Conservation (phyloP, 192 early-diverging fungal species). For the Coemansia sp. region DNA sequence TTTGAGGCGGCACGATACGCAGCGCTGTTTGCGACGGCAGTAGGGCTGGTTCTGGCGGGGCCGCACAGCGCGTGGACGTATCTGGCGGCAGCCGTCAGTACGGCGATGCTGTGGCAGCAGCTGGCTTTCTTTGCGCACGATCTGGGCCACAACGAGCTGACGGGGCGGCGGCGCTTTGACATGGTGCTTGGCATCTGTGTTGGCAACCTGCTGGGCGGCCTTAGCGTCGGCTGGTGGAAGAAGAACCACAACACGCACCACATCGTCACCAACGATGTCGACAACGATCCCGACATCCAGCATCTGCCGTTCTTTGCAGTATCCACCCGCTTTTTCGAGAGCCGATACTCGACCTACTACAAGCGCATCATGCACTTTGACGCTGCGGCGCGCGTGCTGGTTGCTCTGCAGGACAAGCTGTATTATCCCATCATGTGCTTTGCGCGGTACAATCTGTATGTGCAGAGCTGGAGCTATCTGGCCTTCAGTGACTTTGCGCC, state of each 20-base stretch:
- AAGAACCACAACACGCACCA: conserved; percentile 96
- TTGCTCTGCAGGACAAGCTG: conserved; percentile 79
- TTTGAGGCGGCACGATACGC: conserved; percentile 50
- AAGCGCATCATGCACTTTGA: conserved; percentile 82
- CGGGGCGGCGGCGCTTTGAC: conserved; percentile 72
- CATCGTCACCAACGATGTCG: conserved; percentile 90
- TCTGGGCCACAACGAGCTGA: conserved; percentile 93
- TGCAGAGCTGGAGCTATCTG: conserved; percentile 70
- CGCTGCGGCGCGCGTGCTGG: conserved; percentile 67
- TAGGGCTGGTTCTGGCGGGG: conserved; percentile 41
- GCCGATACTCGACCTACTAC: conserved; percentile 89
- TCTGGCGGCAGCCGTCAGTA: conserved; percentile 56
- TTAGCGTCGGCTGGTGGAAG: conserved; percentile 97
- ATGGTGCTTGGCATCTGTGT: conserved; percentile 79
- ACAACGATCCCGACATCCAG: conserved; percentile 98
- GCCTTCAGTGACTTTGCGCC: conserved; percentile 64
- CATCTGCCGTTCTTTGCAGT: conserved; percentile 95
- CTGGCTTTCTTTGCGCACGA: conserved; percentile 92
- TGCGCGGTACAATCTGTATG: conserved; percentile 92
- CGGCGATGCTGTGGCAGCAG: conserved; percentile 87
- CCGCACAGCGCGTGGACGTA: conserved; percentile 36
- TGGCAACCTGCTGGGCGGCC: conserved; percentile 80
- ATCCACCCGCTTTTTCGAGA: conserved; percentile 73
- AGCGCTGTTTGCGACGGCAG: conserved; percentile 27
- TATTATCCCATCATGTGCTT: conserved; percentile 87